Base-by-base conservation (phyloP, 2,329 filamentous ascomycete genomes). In the Penicillium sp. region DNA sequence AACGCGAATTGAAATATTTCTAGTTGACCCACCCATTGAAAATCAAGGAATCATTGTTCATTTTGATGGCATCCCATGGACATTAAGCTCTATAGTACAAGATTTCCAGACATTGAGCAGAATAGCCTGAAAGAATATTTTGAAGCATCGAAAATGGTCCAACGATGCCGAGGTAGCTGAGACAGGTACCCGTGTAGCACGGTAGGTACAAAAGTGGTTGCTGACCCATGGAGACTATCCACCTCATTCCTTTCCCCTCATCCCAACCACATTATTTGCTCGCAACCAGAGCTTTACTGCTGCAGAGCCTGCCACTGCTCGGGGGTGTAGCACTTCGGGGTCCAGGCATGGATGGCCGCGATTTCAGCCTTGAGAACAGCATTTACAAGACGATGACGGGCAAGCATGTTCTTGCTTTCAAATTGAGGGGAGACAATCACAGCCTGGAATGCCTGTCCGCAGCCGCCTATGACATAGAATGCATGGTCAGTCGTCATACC, bases 271-370 rank as follows among this genome's bases (percentile, higher is more conserved):
- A 6, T 4, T 27, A 6, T 6, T 26, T 20, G 13, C 20, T 20
- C 22, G 30, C 2, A 22, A n/a, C 7, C 13, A 6, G n/a, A 6
- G 4, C n/a, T 48, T 47, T 52, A 59, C 50, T 66, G 59, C 47
- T 75, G 73, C 65, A 83, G 76, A 64, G 77, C 80, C 68, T 85
- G 78, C 80, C 84, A 94, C 70, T 95, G 86, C 56, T 88, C 85
- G 0, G 86, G 85, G 6, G 89, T 95, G 69, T 88, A 84, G 64
- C 89, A 95, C 68, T 88, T 93, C 17, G 88, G 86, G 39, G 86
- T 93, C 89, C 89, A 95, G 26, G 89, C 89, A 70, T 95, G 89
- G 54, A 95, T 94, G 48, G 77, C 78, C 11, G 85, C 85, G 61
- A 95, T 94, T 68, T 95, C 88, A 31, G 82, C 77, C 69, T 88